Evolutionary conservation across 2,329 filamentous ascomycete species (phyloP).

Genomic region (Colletotrichum somersetense): DNA sequence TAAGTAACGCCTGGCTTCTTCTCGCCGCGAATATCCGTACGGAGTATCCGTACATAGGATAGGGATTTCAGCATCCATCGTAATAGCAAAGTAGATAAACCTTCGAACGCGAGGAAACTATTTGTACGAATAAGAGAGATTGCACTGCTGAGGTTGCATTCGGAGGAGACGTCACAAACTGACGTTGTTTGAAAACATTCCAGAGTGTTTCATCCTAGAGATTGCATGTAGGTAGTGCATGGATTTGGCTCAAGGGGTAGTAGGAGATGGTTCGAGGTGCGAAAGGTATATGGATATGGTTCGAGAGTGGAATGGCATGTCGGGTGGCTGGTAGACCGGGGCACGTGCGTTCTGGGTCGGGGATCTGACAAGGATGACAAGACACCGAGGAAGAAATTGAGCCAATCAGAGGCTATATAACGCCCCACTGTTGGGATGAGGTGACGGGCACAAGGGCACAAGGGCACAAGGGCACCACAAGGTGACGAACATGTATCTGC

Average conservation of each 20-base stretch:
- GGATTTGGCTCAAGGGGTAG: conserved; percentile 7
- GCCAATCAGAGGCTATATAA: conserved; percentile 12
- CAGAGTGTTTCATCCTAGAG: conserved; percentile 34
- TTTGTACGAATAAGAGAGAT: not conserved
- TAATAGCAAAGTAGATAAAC: not conserved
- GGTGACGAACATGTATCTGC: conserved; percentile 10
- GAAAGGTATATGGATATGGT: conserved; percentile 20
- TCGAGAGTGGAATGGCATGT: conserved; percentile 12
- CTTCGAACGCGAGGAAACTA: too few species aligned
- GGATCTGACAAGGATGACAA: conserved; percentile 27
- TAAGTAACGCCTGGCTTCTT: conserved; percentile 2
- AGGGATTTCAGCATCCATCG: not conserved
- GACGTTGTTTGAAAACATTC: conserved; percentile 40
- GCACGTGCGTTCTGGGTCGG: conserved; percentile 28
- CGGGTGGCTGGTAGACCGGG: conserved; percentile 35
- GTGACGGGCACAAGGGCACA: conserved; percentile 35
- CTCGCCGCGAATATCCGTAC: not conserved
- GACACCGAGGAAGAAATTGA: conserved; percentile 12
- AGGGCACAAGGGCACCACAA: conserved; percentile 4
- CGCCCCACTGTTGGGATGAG: conserved; percentile 37
- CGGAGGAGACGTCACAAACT: conserved; percentile 22
- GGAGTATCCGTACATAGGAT: not conserved
- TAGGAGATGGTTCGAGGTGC: conserved; percentile 9
- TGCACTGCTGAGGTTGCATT: conserved; percentile 4
- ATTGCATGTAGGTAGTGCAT: conserved; percentile 12